Evolutionary conservation across 2,329 filamentous ascomycete genomes (phyloP).

Genomic region (Macrophomina phaseolina): DNA sequence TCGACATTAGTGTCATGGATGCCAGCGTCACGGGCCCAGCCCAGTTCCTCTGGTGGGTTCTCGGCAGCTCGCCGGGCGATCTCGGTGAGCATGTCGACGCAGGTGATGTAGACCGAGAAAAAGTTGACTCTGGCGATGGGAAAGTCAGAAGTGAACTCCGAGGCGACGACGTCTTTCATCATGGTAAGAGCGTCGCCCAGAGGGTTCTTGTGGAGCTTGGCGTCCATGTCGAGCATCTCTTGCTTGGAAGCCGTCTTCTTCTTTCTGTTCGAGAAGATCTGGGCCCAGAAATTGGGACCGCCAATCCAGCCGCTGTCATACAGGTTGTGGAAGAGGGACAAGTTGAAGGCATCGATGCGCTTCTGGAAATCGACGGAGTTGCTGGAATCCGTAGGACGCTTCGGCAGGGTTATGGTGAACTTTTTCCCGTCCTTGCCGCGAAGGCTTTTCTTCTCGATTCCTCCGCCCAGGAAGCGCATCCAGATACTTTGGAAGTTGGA

Average conservation of each 20-base stretch:
- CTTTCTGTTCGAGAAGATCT: neutral
- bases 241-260: constrained; percentile 16
- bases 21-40: neutral
- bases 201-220: constrained; percentile 2
- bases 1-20: constrained; percentile 1
- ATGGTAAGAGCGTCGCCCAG: constrained; percentile 5
- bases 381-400: constrained; percentile 2
- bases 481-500: constrained; percentile 10
- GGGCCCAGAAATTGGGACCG: neutral
- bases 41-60: constrained; percentile 1
- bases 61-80: neutral
- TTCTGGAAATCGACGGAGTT: constrained; percentile 13
- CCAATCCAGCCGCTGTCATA: constrained; percentile 2
- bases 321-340: constrained; percentile 10
- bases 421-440: constrained; percentile 16
- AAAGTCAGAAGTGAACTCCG: constrained; percentile 1
- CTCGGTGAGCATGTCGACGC: constrained; percentile 12
- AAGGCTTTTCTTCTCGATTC: neutral
- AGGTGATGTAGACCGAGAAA: constrained; percentile 13
- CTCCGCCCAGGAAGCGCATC: constrained; percentile 16
- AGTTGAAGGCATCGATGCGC: constrained; percentile 14
- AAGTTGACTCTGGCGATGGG: constrained; percentile 6
- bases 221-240: neutral
- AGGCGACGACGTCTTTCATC: constrained; percentile 10
- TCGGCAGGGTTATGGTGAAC: constrained; percentile 9